Percentiles rank a stretch among this genome's conserved stretches.
Evolutionary conservation across 2,329 filamentous ascomycete species (phyloP).

Genomic region (Cordyceps farinosa): DNA sequence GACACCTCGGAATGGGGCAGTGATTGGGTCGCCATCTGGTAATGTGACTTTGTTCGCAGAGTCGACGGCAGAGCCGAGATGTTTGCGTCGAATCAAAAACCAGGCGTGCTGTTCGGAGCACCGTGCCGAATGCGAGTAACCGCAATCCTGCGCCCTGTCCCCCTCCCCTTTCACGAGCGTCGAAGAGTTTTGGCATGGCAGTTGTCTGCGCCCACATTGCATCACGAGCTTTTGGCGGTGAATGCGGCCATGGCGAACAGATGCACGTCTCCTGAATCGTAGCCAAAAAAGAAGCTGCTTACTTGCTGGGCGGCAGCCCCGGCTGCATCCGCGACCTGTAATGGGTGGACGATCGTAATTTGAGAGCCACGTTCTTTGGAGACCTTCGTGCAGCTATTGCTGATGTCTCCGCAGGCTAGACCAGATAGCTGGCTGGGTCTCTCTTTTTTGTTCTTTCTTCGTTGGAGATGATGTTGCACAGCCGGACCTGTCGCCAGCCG

Average conservation of each 20-base stretch:
- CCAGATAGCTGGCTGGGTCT: not conserved
- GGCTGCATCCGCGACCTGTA: constrained; percentile 7
- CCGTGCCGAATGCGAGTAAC: not conserved
- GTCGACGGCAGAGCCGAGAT: no score
- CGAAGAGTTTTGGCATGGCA: not conserved
- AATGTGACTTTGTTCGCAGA: not conserved
- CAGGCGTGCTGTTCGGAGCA: not conserved
- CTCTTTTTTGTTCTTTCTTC: not conserved
- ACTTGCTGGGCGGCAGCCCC: not conserved
- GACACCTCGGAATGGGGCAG: not conserved
- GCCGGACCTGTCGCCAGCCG: not conserved
- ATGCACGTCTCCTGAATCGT: not conserved
- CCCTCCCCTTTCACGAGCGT: not conserved
- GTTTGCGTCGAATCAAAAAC: not conserved
- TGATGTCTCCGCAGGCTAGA: constrained; percentile 3
- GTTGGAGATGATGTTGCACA: not conserved
- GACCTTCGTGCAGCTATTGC: not conserved
- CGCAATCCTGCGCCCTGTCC: not conserved
- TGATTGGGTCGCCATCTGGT: not conserved
- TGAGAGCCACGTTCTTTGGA: constrained; percentile 2
- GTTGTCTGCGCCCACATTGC: not conserved
- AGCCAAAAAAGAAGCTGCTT: not conserved
- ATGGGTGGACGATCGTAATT: constrained; percentile 13
- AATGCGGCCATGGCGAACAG: not conserved
- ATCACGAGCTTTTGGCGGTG: not conserved